Base-by-base conservation (phyloP, 768 basidiomycete species). In the Fomitopsis serialis region DNA sequence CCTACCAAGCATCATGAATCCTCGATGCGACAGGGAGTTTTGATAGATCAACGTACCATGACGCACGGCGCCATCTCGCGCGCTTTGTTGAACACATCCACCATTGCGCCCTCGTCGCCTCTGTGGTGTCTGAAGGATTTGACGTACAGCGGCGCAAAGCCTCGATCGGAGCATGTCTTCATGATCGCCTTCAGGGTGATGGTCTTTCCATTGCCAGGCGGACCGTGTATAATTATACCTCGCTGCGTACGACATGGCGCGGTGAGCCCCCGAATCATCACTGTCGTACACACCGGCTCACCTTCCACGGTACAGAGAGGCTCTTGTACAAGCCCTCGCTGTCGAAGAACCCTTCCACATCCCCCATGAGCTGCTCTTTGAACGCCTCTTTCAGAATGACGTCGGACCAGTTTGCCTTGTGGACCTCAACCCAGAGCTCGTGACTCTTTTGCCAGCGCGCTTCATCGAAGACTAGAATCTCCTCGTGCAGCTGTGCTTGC, bases 201-300 rank as follows among this genome's bases (percentile, higher is more conserved):
- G 0, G 87, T 89, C 66, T 90, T 91, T 6, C 91, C 91, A 58
- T 92, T 92, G 8, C 90, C 89, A 61, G 88, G 86, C 13, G 89
- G 85, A 1, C 92, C 92, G 55, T 85, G 75, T 77, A 93, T 77
- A 63, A 93, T 90, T 55, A 92, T 66, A 27, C 90, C 91, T 52
- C 90, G 83, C 86, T 92, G 42, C 42, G 40, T 2, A 17, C 3
- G 13, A 13, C 1, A 15, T 44, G 15, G 48, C 10, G 19, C 42
- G 19, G n/a, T 19, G 8, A 5, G 3, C 13, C 6, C 29, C 29
- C n/a, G n/a, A 4, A 17, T 13, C 11, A 1, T 35, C 0, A 25
- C 23, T 2, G 17, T 7, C 22, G 25, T 23, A 6, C 8, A 32
- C 45, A 3, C 4, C 23, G 2, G 35, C 42, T 0, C 58, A 84